Conservation (phyloP, 2,329 filamentous ascomycete species). For the Fusarium camptoceras region DNA sequence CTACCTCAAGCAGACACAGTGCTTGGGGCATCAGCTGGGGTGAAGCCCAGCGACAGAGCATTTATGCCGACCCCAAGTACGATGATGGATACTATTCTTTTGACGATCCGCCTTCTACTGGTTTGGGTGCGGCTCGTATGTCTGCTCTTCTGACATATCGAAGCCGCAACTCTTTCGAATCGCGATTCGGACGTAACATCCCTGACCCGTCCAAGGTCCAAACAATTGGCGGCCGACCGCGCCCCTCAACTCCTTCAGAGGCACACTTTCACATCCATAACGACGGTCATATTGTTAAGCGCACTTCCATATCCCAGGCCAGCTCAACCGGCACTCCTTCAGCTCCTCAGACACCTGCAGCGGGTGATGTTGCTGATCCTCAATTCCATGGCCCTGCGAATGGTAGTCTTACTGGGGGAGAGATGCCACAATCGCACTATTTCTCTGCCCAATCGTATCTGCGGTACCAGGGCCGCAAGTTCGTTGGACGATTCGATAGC, state of each 20-base stretch:
- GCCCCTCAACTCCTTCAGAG: constrained; percentile 72
- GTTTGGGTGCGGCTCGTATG: constrained; percentile 95
- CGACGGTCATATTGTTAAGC: constrained; percentile 77
- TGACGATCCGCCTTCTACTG: constrained; percentile 85
- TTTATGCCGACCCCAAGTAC: constrained; percentile 98
- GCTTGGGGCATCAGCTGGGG: constrained; percentile 94
- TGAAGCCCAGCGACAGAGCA: constrained; percentile 89
- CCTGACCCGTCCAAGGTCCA: constrained; percentile 87
- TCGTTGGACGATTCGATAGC: constrained; percentile 95
- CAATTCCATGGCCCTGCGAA: constrained; percentile 76
- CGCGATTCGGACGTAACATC: constrained; percentile 91
- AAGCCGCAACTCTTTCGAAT: constrained; percentile 96
- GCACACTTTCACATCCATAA: constrained; percentile 86
- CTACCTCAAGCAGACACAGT: constrained; percentile 85
- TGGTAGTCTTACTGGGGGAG: constrained; percentile 63
- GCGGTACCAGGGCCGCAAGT: constrained; percentile 95
- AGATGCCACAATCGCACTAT: constrained; percentile 77
- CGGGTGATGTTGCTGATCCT: constrained; percentile 60
- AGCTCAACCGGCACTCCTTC: constrained; percentile 52
- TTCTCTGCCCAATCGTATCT: constrained; percentile 98
- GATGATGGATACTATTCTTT: constrained; percentile 96
- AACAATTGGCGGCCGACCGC: constrained; percentile 78
- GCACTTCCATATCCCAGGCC: constrained; percentile 61
- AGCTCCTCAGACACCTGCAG: constrained; percentile 43
- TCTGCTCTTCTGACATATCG: constrained; percentile 94